phyloP scores from a whole-genome alignment of 768 basidiomycete species.

The Mycena latifolia region DNA sequence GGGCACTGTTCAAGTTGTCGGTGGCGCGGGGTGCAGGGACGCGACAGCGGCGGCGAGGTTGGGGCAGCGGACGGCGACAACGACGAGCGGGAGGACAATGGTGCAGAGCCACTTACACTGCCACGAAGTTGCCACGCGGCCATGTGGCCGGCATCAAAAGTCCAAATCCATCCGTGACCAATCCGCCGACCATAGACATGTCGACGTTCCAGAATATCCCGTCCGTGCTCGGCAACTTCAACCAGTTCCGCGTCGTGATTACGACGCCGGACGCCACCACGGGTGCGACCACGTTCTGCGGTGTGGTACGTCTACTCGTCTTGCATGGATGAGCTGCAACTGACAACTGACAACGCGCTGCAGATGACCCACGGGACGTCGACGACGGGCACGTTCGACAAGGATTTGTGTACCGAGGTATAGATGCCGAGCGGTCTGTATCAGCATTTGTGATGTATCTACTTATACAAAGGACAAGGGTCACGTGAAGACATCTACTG shows the following conservation, averaged over 20 bases:
- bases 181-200: too few species aligned
- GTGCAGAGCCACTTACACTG: too few species aligned
- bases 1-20: too few species aligned
- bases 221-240: slow-evolving; percentile 29
- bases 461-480: too few species aligned
- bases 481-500: too few species aligned
- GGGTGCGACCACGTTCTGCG: slow-evolving; percentile 34
- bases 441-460: slow-evolving; percentile 7
- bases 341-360: background rate
- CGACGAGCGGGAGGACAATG: too few species aligned
- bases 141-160: too few species aligned
- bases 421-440: slow-evolving; percentile 18
- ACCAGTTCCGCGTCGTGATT: slow-evolving; percentile 37
- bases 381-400: slow-evolving; percentile 26
- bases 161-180: too few species aligned
- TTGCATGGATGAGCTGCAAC: background rate
- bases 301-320: slow-evolving; percentile 19
- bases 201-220: slow-evolving; percentile 31
- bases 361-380: slow-evolving; percentile 34
- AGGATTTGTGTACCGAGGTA: slow-evolving; percentile 19
- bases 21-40: too few species aligned
- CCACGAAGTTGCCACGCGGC: too few species aligned
- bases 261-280: slow-evolving; percentile 30
- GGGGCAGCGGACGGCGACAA: too few species aligned
- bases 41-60: too few species aligned